Evolutionary conservation across 1,139 yeast genomes (phyloP), one percentile per base, ranked within the genome.

Genomic region (Lizanozyma gosingica): DNA sequence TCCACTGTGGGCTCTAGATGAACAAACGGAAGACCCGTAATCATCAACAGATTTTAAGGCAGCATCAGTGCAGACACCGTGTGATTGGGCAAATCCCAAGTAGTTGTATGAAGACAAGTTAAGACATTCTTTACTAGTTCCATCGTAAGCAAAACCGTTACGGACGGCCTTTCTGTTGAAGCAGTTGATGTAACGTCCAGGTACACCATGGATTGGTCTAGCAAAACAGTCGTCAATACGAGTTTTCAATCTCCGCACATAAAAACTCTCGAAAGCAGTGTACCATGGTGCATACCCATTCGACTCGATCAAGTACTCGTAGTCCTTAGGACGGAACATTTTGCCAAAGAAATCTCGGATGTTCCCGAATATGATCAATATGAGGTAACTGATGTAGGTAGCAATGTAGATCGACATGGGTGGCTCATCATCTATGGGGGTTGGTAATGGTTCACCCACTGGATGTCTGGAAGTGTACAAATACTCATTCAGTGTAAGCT

Each of bases 261-360:
- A 92, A 57, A 92, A 94, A 50, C 86, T 80, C 61, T 92, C 99
- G 59, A 92, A 90, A 38, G 88, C 94, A 37, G 94, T 85, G 53
- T 83, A 85, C 83, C 96, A 83, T 34, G 99, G 97, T 32, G 98
- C 97, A 55, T 86, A 82, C 1, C 99, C 99, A 57, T 92, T 80
- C 47, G 74, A 71, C 55, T 85, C 94, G 40, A 83, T 66, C 45
- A 90, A 71, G 51, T 85, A 83, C 37, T 66, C 65, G 58, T 81
- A 82, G 46, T 72, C 73, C 40, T 76, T 69, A 17, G 85, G 83
- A 54, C 74, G 75, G 58, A 90, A 83, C 18, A 71, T 65, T 57
- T 83, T 78, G 39, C 95, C 96, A 45, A 87, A 75, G 57, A 83
- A 90, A 63, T 92, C 99, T 50, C 90, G 79, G 34, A 88, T 65